A percentile compares a stretch with the other conserved stretches of the same genome.
phyloP scores from a whole-genome alignment of 2,329 filamentous ascomycete species.

The Xylariaceae sp. region DNA sequence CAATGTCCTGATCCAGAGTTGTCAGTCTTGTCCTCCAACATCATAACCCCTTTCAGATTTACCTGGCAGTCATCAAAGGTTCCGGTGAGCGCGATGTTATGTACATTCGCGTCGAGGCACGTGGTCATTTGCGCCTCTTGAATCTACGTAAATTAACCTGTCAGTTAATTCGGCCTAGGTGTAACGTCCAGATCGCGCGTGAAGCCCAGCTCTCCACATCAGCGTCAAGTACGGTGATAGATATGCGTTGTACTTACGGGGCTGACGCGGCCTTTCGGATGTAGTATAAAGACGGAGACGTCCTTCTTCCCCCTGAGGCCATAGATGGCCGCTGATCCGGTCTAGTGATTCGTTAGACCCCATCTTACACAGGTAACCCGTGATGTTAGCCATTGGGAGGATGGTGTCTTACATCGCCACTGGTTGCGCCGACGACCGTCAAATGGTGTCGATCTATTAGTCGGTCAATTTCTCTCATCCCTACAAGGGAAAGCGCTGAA shows the following conservation, averaged over 20 bases:
- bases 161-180: neutral
- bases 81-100: constrained; percentile 83
- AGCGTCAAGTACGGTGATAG: neutral
- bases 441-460: constrained; percentile 64
- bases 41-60: neutral
- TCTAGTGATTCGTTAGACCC: constrained; percentile 36
- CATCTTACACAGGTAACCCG: neutral
- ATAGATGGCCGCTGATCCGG: constrained; percentile 92
- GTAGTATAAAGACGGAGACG: constrained; percentile 90
- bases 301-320: constrained; percentile 93
- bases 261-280: constrained; percentile 84
- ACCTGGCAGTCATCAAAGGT: constrained; percentile 91
- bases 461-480: neutral
- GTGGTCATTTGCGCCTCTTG: constrained; percentile 98
- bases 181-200: neutral
- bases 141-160: constrained; percentile 38
- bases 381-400: neutral
- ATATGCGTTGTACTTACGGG: constrained; percentile 37
- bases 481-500: neutral
- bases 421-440: constrained; percentile 81
- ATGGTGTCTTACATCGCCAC: constrained; percentile 51
- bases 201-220: neutral
- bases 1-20: constrained; percentile 57
- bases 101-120: constrained; percentile 81
- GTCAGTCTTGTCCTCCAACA: neutral